Evolutionary conservation across 1,284 basidiomycete genomes (phyloP).

Genomic region (Ganoderma meredithae): DNA sequence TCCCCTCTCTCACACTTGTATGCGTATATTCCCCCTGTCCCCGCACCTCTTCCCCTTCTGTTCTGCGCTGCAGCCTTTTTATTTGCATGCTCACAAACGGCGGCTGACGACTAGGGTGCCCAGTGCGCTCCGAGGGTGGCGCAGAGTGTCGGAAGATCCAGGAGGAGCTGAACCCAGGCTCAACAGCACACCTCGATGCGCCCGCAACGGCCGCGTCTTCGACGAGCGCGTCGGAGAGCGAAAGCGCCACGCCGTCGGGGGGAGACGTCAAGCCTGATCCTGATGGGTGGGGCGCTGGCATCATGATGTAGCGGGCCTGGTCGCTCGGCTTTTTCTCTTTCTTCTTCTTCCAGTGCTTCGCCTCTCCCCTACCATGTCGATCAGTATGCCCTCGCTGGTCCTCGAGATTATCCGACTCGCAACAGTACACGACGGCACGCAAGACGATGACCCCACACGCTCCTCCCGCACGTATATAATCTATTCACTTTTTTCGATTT

Average conservation of each 20-base stretch:
- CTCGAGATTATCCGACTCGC: background rate
- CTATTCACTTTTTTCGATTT: conserved; percentile 6
- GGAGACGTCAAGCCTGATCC: conserved; percentile 37
- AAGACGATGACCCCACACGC: conserved; percentile 1
- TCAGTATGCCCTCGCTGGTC: conserved; percentile 3
- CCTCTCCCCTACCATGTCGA: background rate
- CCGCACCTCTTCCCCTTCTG: conserved; percentile 10
- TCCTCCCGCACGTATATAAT: conserved; percentile 13
- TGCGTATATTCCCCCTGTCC: conserved; percentile 1
- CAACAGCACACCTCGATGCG: conserved; percentile 33
- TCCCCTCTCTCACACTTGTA: conserved; percentile 2
- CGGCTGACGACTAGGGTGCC: conserved; percentile 22
- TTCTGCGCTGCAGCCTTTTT: conserved; percentile 14
- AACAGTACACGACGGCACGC: conserved; percentile 13
- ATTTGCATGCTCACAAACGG: conserved; percentile 9
- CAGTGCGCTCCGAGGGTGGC: conserved; percentile 65
- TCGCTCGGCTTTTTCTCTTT: background rate
- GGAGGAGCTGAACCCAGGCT: conserved; percentile 39
- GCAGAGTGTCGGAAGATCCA: conserved; percentile 57
- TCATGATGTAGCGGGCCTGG: conserved; percentile 32
- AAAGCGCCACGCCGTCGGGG: conserved; percentile 26
- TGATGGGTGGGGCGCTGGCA: conserved; percentile 34
- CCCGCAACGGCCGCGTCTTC: conserved; percentile 20
- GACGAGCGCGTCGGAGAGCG: conserved; percentile 29
- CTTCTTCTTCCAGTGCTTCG: background rate